Evolutionary conservation across 257 asterid species (phyloP), one percentile per base, ranked within the genome.

Genomic region (Solanum lycopersicoides): DNA sequence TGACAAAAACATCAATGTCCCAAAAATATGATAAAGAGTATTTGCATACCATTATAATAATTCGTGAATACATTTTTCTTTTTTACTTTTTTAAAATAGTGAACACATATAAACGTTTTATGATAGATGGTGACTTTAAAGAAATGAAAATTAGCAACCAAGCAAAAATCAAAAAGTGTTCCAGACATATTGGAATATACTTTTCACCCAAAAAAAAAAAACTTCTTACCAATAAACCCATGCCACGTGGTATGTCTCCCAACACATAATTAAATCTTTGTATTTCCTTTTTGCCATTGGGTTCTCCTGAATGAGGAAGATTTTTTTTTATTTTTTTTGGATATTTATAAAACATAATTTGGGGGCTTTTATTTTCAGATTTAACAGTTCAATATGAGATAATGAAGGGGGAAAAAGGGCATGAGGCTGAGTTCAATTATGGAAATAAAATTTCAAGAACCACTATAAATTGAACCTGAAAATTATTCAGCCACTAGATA

Each of bases 211-310:
- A 6, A 16, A 53, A 53, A 18, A 2, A 6, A 56, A 56, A 75
- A 86, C 87, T 50, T 79, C 44, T 83, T 50, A 37, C 86, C 91
- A 82, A 47, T 0, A 45, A 83, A 6, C 32, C 63, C 71, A 28
- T 20, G 91, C 85, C 96, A 91, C 92, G 72, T 93, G 94, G 93
- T 90, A 20, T 60, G 35, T 60, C 89, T 77, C 85, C 28, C 86
- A 90, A 90, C 96, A 94, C 94, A 90, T 0, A 85, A 42, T 39
- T 84, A 84, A 63, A 30, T 77, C 83, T 13, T 13, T 6, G 23
- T 76, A n/a, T 76, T 42, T 50, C 60, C 25, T 77, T 9, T n/a
- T 76, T 79, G 84, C 42, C 66, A 45, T 45, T 47, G 66, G 42
- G 30, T 11, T 25, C 25, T 77, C 14, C 65, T 44, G 23, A 44